phyloP scores from a whole-genome alignment of 352 stramenopile species.

The Thraustochytrium striatum region DNA sequence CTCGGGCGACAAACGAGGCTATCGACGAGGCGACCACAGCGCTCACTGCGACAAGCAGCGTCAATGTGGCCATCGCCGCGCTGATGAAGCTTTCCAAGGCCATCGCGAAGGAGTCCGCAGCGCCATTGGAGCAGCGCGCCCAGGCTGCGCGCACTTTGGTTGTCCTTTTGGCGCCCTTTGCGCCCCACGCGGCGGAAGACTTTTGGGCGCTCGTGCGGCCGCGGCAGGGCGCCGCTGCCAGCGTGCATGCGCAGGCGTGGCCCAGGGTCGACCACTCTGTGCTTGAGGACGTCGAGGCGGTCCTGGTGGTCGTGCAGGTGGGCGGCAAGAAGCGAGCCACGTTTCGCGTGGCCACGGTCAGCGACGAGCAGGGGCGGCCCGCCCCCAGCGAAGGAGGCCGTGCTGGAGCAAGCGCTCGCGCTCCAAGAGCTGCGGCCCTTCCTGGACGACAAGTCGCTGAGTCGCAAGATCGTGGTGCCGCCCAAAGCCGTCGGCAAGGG shows the following conservation, averaged over 20 bases:
- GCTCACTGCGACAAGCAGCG: neutral
- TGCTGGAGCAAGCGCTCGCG: neutral
- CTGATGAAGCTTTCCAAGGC: slow-evolving; percentile 48
- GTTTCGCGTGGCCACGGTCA: slow-evolving; percentile 5
- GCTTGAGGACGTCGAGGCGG: neutral
- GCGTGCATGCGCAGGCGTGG: slow-evolving; percentile 35
- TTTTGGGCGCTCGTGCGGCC: slow-evolving; percentile 39
- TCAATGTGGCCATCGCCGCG: slow-evolving; percentile 41
- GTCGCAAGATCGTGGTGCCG: neutral
- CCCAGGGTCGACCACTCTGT: neutral
- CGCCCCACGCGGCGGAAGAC: slow-evolving; percentile 16
- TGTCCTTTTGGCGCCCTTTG: slow-evolving; percentile 39
- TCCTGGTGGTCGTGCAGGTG: slow-evolving; percentile 42
- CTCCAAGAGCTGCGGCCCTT: no score
- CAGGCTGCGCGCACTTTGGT: slow-evolving; percentile 5
- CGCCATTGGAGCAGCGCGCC: neutral
- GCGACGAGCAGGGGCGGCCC: neutral
- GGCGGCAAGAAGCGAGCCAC: slow-evolving; percentile 28
- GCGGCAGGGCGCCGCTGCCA: slow-evolving; percentile 23
- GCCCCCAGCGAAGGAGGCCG: neutral
- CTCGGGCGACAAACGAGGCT: neutral
- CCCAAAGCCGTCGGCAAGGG: slow-evolving; percentile 1
- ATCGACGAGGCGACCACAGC: neutral
- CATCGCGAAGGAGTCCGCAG: neutral
- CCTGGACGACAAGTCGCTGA: neutral